Evolutionary conservation across 2,329 filamentous ascomycete genomes (phyloP), one percentile per base, ranked within the genome.

Genomic region (Neofusicoccum kwambonambiense): DNA sequence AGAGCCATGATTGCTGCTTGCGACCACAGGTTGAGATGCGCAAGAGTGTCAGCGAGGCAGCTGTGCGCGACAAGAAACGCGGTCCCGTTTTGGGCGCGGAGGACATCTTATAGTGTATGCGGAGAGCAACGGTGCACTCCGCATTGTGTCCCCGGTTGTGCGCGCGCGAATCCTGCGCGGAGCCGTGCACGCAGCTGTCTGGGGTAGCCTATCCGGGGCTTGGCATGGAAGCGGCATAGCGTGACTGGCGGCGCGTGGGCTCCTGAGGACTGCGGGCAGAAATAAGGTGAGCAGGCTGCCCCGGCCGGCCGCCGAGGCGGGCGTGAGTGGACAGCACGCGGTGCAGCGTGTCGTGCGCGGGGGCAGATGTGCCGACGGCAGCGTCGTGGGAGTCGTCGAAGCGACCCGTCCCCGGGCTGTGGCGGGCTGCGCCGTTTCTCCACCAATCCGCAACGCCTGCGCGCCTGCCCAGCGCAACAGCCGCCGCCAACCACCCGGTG

Each of bases 1-100:
- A 87, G 74, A 72, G 78, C 80, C 84, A 86, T 86, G 47, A 35
- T 22, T 22, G 22, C 22, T 22, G 22, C 22, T 22, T 22, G 22
- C 22, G 22, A 22, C 22, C 22, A 22, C 22, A 22, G 22, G 22
- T 50, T 31, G 35, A 11, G 5, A 15, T 31, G 27, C 27, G 27
- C 27, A 19, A n/a, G 56, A 37, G 27, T 22, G 12, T 15, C 34
- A 15, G 31, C 37, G 22, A 60, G 41, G 56, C 56, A 31, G 42
- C 42, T 35, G 42, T 44, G n/a, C 56, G 56, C 27, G 31, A 17
- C 3, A 22, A 8, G 11, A 22, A 34, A 34, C 52, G 17, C 12
- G 31, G 31, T 4, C n/a, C 42, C 42, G 27, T 12, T 19, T 45
- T 45, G 54, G 54, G 41, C 39, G 39, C 39, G 42, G 56, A 13